Percentiles rank a stretch among this genome's conserved stretches.
Evolutionary conservation across 1,284 basidiomycete species (phyloP).

Genomic region (Uromyces viciae-fabae): DNA sequence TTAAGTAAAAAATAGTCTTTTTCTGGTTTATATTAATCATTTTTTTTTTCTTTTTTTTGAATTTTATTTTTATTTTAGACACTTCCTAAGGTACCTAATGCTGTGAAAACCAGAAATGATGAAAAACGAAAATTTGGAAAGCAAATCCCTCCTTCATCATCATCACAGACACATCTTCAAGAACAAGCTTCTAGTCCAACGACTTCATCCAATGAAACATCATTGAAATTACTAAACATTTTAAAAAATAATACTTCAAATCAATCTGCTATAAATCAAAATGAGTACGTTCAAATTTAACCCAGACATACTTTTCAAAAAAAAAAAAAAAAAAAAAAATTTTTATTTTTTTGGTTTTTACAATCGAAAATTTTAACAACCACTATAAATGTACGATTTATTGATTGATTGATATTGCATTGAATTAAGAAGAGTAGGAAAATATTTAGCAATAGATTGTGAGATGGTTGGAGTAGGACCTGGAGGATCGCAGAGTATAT

Average conservation of each 20-base stretch:
- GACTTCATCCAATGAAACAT: not conserved
- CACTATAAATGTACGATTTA: too few species aligned
- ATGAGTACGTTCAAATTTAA: constrained; percentile 21
- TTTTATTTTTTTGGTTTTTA: too few species aligned
- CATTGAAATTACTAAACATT: not conserved
- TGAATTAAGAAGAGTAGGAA: constrained; percentile 63
- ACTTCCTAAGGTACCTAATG: constrained; percentile 5
- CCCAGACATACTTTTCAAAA: too few species aligned
- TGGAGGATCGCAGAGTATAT: constrained; percentile 71
- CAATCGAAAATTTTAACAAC: too few species aligned
- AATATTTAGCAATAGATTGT: constrained; percentile 81
- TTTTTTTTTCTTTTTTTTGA: too few species aligned
- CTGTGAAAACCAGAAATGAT: not conserved
- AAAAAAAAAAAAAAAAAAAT: too few species aligned
- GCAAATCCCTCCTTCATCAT: not conserved
- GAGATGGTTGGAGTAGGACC: constrained; percentile 96
- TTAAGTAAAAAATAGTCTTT: too few species aligned
- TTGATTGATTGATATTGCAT: too few species aligned
- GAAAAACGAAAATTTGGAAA: not conserved
- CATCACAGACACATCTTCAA: not conserved
- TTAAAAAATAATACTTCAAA: not conserved
- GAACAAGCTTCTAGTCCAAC: not conserved
- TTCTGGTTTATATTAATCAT: too few species aligned
- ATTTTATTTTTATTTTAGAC: too few species aligned
- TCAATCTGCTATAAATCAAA: not conserved